Conservation (phyloP, 1,284 basidiomycete genomes). For the Cystodermella granulosa region DNA sequence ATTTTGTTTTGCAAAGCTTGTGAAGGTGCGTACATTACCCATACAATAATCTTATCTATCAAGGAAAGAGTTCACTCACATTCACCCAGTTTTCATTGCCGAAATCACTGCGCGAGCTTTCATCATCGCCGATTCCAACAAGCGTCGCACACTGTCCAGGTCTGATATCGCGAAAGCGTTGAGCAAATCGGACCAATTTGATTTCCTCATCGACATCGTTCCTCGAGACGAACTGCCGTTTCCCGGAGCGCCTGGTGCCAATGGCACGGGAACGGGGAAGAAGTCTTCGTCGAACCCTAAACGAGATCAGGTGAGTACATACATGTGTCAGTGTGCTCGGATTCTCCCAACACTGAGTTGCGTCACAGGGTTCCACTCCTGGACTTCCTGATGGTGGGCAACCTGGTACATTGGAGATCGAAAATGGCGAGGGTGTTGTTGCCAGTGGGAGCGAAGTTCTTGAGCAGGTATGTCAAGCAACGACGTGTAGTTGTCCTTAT, state of each 20-base stretch:
- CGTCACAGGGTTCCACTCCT: neutral
- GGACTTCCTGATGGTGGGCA: conserved; percentile 9
- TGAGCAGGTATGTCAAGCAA: no score
- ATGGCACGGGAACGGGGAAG: conserved; percentile 17
- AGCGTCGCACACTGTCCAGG: conserved; percentile 84
- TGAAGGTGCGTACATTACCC: conserved; percentile 65
- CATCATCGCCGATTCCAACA: conserved; percentile 89
- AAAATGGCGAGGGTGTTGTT: no score
- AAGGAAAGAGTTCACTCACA: conserved; percentile 29
- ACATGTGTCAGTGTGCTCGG: neutral
- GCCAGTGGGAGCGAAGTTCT: no score
- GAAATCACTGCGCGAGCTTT: conserved; percentile 92
- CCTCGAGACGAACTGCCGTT: conserved; percentile 67
- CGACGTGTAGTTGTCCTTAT: no score
- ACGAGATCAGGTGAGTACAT: conserved; percentile 20
- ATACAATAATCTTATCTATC: conserved; percentile 1
- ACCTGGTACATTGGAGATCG: conserved; percentile 7
- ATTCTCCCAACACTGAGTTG: no score
- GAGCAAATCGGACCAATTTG: conserved; percentile 86
- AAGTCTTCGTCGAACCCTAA: conserved; percentile 12
- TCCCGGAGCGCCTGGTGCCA: conserved; percentile 6
- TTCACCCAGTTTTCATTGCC: conserved; percentile 77
- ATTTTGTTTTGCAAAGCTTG: conserved; percentile 94
- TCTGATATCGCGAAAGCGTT: conserved; percentile 88
- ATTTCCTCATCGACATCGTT: conserved; percentile 89